Evolutionary conservation across 2,329 filamentous ascomycete species (phyloP), one percentile per base, ranked within the genome.

Genomic region (Trichoderma endophyticum): DNA sequence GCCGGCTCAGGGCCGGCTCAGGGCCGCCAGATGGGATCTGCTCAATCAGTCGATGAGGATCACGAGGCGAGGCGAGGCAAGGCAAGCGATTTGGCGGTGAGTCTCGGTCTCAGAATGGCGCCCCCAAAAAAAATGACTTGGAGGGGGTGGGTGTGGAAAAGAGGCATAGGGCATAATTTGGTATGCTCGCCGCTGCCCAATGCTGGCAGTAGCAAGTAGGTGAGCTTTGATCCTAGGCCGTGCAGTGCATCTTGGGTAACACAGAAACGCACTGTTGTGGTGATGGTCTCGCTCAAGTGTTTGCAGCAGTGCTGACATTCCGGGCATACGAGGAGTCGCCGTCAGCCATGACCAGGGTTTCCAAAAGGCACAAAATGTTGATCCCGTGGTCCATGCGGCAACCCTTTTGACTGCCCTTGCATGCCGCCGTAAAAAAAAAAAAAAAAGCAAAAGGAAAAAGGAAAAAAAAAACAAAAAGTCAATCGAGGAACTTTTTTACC

Each of bases 21-120:
- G 66, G 66, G 71, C 66, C 51, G 12, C 24, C 60, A 51, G 59
- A 70, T 64, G 71, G 48, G 71, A 72, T 72, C 71, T 72, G 60
- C 71, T 70, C 26, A 60, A 60, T 64, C 66, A 68, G 60, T 72
- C 65, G 71, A 72, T 70, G 66, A 70, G 71, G 28, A 72, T 72
- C 60, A 70, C 64, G 60, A 72, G 67, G 36, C 12, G 8, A 12
- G 34, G 39, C 32, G 56, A 51, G 67, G 43, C 59, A 70, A 36
- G 65, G 59, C 43, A 43, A n/a, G 30, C 24, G 12, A 72, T 65
- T 26, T 72, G 60, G 71, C 71, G 71, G 71, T 72, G 71, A 72
- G 71, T 59, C 56, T 54, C 43, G 30, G 57, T 32, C 26, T 12
- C 21, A 39, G 39, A 28, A 43, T 11, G 43, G 36, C 36, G 36